Percentiles rank a stretch among this genome's conserved stretches.
These are phyloP conservation scores for Cyclotella choctawhatcheeana DNA, from an alignment of 108 stramenopile genomes.

Conservation along the genomic window DNA sequence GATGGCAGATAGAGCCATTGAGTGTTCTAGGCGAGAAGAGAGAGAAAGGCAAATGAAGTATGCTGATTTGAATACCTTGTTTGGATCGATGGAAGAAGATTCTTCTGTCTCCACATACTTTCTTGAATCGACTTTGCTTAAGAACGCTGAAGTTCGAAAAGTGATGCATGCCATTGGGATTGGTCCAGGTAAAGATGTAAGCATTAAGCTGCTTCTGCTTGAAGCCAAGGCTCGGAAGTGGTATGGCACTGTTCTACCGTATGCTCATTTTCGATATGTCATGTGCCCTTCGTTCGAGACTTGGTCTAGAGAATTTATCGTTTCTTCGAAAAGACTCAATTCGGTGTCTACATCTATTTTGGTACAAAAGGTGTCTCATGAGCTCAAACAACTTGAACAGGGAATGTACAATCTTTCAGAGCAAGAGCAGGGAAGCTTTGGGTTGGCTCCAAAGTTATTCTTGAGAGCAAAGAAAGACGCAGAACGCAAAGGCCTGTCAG, in stretches of 20 bases:
- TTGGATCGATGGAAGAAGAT: constrained; percentile 33
- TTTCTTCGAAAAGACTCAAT: constrained; percentile 10
- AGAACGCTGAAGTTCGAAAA: constrained; percentile 11
- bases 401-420: constrained; percentile 51
- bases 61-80: constrained; percentile 26
- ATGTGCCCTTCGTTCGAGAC: constrained; percentile 37
- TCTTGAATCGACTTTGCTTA: constrained; percentile 37
- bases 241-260: constrained; percentile 64
- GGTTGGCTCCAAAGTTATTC: constrained; percentile 49
- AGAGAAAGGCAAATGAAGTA: constrained; percentile 23
- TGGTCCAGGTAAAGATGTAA: constrained; percentile 37
- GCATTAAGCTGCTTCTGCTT: constrained; percentile 42
- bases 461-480: constrained; percentile 40
- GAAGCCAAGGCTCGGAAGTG: constrained; percentile 64
- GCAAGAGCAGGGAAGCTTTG: constrained; percentile 47
- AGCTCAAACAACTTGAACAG: constrained; percentile 34
- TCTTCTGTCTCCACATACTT: constrained; percentile 29
- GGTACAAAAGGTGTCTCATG: constrained; percentile 16
- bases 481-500: constrained; percentile 32
- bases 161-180: constrained; percentile 21
- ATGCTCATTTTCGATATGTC: constrained; percentile 39
- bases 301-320: constrained; percentile 23
- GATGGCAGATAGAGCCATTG: constrained; percentile 23
- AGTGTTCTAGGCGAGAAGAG: constrained; percentile 34
- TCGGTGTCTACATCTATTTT: background rate